Conservation (phyloP, 1,139 yeast species). For the Candida sp. region DNA sequence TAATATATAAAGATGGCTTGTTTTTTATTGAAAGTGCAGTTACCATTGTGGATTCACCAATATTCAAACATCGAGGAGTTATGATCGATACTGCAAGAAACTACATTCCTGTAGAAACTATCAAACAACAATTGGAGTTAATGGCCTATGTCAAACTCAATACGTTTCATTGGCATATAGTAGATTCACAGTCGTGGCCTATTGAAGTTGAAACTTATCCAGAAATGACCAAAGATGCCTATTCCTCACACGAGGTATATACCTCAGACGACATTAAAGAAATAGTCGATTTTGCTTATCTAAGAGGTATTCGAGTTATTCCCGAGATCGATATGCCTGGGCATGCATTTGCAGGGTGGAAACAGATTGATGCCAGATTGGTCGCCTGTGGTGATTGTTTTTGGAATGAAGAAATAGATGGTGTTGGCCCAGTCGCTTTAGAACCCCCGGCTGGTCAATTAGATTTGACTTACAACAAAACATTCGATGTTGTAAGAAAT, state of each 20-base stretch:
- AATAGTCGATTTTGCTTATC: conserved; percentile 32
- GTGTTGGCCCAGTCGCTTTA: conserved; percentile 24
- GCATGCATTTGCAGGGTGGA: conserved; percentile 46
- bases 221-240: conserved; percentile 43
- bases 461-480: conserved; percentile 31
- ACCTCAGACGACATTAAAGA: conserved; percentile 26
- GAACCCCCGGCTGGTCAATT: conserved; percentile 50
- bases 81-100: conserved; percentile 45
- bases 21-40: conserved; percentile 33
- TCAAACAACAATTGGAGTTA: conserved; percentile 38
- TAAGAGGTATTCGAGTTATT: conserved; percentile 40
- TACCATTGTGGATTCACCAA: conserved; percentile 33
- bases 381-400: conserved; percentile 36
- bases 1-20: conserved; percentile 20
- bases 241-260: conserved; percentile 32
- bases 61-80: conserved; percentile 42
- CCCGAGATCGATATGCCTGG: conserved; percentile 52
- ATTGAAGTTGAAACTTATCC: conserved; percentile 32
- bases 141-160: conserved; percentile 43
- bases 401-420: conserved; percentile 22
- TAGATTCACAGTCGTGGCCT: conserved; percentile 49
- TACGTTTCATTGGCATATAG: conserved; percentile 45
- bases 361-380: conserved; percentile 27
- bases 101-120: conserved; percentile 25
- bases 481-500: conserved; percentile 30